These are phyloP conservation scores for Gymnopus androsaceus DNA, from an alignment of 1,284 basidiomycete species.

Conservation along the genomic window DNA sequence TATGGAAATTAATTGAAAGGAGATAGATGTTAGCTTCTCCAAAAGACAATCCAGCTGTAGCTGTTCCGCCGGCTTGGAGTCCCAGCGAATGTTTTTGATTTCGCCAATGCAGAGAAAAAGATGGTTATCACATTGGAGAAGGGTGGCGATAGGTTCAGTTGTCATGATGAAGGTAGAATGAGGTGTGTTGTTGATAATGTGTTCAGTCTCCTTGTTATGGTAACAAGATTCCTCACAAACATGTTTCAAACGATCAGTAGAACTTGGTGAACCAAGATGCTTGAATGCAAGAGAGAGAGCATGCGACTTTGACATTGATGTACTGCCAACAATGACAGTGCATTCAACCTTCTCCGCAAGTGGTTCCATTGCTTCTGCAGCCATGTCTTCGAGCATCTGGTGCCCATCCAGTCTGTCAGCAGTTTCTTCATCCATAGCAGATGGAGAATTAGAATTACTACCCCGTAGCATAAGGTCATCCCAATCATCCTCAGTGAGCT, in stretches of 20 bases:
- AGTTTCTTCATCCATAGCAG: not conserved
- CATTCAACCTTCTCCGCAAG: not conserved
- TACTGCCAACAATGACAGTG: not conserved
- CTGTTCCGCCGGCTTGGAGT: slow-evolving; percentile 17
- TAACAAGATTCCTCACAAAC: not conserved
- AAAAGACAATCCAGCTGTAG: slow-evolving; percentile 16
- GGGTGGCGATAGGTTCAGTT: slow-evolving; percentile 18
- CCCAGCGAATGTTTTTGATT: slow-evolving; percentile 23
- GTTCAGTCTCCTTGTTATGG: not conserved
- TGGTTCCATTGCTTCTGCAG: not conserved
- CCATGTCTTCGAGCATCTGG: not conserved
- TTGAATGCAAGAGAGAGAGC: slow-evolving; percentile 7
- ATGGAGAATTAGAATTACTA: not conserved
- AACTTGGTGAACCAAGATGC: slow-evolving; percentile 22
- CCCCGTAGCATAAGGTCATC: no score
- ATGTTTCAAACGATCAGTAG: not conserved
- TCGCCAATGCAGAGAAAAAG: slow-evolving; percentile 27
- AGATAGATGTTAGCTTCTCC: slow-evolving; percentile 22
- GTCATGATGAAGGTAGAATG: not conserved
- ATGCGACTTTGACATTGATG: slow-evolving; percentile 5
- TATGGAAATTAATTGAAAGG: slow-evolving; percentile 27
- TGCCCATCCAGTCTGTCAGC: not conserved
- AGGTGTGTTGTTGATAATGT: not conserved
- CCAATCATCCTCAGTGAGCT: not conserved
- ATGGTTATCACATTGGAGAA: slow-evolving; percentile 20